phyloP scores from a whole-genome alignment of 2,329 filamentous ascomycete genomes.

The Shiraia bambusicola region DNA sequence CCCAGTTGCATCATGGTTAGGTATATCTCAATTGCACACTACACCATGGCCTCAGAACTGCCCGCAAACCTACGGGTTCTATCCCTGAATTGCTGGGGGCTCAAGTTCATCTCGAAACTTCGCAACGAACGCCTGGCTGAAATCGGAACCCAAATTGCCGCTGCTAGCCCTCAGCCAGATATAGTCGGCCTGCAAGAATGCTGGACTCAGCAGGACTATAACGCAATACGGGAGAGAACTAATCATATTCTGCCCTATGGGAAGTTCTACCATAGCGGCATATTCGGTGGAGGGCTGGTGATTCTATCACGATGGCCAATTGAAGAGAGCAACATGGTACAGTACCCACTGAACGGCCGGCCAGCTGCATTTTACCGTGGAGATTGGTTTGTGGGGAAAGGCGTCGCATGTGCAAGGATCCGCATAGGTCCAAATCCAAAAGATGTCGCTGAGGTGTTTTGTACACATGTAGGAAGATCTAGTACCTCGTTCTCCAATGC shows the following conservation, averaged over 20 bases:
- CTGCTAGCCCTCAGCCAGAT: slow-evolving; percentile 67
- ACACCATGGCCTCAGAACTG: slow-evolving; percentile 24
- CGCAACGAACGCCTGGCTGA: slow-evolving; percentile 76
- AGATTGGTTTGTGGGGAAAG: slow-evolving; percentile 96
- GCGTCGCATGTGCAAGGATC: slow-evolving; percentile 80
- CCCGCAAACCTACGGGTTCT: slow-evolving; percentile 68
- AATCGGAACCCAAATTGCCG: slow-evolving; percentile 78
- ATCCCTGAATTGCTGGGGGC: slow-evolving; percentile 95
- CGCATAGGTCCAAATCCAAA: slow-evolving; percentile 64
- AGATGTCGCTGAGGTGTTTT: slow-evolving; percentile 84
- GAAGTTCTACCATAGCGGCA: slow-evolving; percentile 89
- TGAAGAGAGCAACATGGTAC: slow-evolving; percentile 80
- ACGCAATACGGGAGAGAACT: slow-evolving; percentile 72
- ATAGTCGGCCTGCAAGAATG: slow-evolving; percentile 95
- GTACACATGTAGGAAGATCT: slow-evolving; percentile 67
- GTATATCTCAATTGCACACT: not conserved
- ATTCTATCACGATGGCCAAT: slow-evolving; percentile 93
- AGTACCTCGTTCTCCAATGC: not conserved
- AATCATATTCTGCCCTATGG: slow-evolving; percentile 76
- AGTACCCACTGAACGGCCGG: slow-evolving; percentile 87
- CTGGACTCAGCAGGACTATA: slow-evolving; percentile 85
- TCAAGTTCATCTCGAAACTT: slow-evolving; percentile 80
- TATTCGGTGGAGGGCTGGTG: slow-evolving; percentile 84
- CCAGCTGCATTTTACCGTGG: slow-evolving; percentile 92
- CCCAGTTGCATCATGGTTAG: slow-evolving; percentile 19